phyloP scores from a whole-genome alignment of 768 basidiomycete species.

The Russula virescens region DNA sequence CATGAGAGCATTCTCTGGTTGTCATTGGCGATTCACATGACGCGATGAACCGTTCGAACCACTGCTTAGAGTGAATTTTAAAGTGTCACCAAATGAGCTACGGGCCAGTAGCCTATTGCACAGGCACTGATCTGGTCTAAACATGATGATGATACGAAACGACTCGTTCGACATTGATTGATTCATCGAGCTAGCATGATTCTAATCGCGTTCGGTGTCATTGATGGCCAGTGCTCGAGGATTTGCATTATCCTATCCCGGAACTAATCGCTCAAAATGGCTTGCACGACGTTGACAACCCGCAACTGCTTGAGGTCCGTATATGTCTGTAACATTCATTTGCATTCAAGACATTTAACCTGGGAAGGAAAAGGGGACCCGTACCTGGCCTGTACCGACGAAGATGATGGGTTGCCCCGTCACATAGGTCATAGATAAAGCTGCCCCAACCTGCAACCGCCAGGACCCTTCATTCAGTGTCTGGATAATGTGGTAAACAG shows the following conservation, averaged over 20 bases:
- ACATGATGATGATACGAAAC: too few species aligned
- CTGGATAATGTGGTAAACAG: background rate
- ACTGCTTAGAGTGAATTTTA: too few species aligned
- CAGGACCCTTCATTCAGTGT: background rate
- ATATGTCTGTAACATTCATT: slow-evolving; percentile 62
- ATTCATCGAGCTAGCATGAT: background rate
- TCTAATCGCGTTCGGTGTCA: background rate
- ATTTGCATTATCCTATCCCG: background rate
- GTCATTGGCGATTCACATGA: too few species aligned
- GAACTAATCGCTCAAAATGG: slow-evolving; percentile 75
- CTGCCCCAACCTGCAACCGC: slow-evolving; percentile 79
- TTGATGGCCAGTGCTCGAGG: background rate
- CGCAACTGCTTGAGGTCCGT: slow-evolving; percentile 89
- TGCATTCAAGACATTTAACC: background rate
- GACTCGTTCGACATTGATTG: background rate
- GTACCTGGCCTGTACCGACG: slow-evolving; percentile 93
- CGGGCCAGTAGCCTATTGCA: too few species aligned
- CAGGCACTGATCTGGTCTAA: too few species aligned
- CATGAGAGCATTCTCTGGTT: too few species aligned
- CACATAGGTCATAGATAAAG: slow-evolving; percentile 98
- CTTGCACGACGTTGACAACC: slow-evolving; percentile 90
- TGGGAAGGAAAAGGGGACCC: slow-evolving; percentile 22
- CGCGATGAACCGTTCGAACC: too few species aligned
- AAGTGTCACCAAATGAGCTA: too few species aligned
- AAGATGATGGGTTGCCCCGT: slow-evolving; percentile 98